Base-by-base conservation (phyloP, 2,329 filamentous ascomycete species). In the Calonectria pauciramosa region DNA sequence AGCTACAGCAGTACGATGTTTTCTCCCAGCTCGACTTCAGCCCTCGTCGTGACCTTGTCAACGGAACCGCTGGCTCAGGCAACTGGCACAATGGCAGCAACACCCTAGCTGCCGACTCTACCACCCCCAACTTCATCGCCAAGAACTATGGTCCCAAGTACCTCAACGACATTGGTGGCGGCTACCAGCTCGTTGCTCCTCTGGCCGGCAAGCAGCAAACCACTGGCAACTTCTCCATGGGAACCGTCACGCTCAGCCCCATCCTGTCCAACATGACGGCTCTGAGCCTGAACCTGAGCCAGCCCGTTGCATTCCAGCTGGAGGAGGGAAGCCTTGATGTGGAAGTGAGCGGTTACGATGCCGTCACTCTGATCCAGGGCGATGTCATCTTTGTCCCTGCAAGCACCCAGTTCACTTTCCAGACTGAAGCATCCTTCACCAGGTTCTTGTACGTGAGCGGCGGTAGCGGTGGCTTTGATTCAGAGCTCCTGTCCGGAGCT, bases 61-160 rank as follows among this genome's bases (percentile, higher is more conserved):
- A 60, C 56, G 56, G 56, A 28, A 60, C 56, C 3, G 56, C 56
- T 16, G 56, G 56, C 13, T 60, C 56, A 28, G 56, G 56, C 3
- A 60, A 60, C 23, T 60, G 56, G 56, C 56, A 60, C 23, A 60
- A 60, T 9, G 56, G 56, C 23, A 60, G 16, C 56, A 60, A 60
- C 34, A 41, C 56, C 14, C 34, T 60, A 1, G 56, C 56, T 20
- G 3, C 34, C n/a, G 56, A 60, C 23, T 60, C 56, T 4, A 28
- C 34, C 2, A 60, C 56, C 11, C 64, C 30, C 6, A 36, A 52
- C 32, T 67, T 52, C 23, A 52, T 67, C 30, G 64, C 64, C 18
- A 67, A 67, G 44, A 52, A 52, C 47, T 67, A 38, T 11, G 64
- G 64, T 3, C 64, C 64, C 23, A 86, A 69, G 26, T 76, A 78